Evolutionary conservation across 305 asterid species (phyloP).

Genomic region (Vinca major): DNA sequence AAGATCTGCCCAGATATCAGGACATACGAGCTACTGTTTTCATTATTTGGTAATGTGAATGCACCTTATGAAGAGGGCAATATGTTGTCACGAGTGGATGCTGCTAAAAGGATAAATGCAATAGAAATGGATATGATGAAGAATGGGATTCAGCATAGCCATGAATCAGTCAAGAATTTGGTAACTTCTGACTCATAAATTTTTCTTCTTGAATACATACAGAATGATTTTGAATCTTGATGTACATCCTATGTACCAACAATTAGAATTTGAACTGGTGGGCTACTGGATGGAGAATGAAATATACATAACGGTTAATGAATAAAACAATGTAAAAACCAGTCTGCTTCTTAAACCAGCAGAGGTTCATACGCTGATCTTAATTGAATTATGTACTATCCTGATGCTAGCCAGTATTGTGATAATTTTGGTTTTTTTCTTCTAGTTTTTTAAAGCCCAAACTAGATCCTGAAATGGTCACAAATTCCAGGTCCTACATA

Average conservation of each 20-base stretch:
- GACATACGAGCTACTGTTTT: constrained; percentile 67
- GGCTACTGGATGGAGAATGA: background rate
- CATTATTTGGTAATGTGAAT: constrained; percentile 71
- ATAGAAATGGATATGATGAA: constrained; percentile 77
- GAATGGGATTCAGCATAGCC: constrained; percentile 70
- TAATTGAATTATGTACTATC: background rate
- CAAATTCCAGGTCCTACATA: background rate
- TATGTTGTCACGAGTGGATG: constrained; percentile 53
- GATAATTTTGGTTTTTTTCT: background rate
- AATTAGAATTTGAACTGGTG: background rate
- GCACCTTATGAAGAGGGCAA: constrained; percentile 64
- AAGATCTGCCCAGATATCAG: constrained; percentile 50
- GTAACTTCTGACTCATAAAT: constrained; percentile 29
- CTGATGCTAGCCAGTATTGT: background rate
- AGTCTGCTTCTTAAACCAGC: background rate
- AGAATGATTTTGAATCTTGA: constrained; percentile 4
- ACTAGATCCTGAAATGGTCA: background rate
- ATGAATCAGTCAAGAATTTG: constrained; percentile 52
- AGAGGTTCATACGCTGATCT: background rate
- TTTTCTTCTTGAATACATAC: background rate
- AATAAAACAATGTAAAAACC: background rate
- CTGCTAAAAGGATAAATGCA: constrained; percentile 54
- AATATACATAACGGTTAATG: background rate
- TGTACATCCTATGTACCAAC: background rate
- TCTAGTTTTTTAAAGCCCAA: background rate